Conservation (phyloP, 2,329 filamentous ascomycete species). For the Phialophora verrucosa region DNA sequence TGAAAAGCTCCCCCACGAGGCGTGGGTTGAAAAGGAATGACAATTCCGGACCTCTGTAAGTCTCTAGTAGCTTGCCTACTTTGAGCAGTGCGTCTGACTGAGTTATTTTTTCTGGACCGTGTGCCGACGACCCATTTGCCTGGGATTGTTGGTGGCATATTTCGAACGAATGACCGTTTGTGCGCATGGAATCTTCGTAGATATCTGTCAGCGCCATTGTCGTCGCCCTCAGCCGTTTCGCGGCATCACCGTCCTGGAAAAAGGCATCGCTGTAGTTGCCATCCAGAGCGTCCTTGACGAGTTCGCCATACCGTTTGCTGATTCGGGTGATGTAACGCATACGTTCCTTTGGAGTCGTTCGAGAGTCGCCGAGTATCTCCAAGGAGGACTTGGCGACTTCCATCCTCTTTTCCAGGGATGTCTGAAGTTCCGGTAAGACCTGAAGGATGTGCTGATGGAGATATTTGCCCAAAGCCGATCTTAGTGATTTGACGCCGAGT, state of each 20-base stretch:
- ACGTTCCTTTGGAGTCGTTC: conserved; percentile 36
- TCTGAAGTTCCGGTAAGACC: conserved; percentile 32
- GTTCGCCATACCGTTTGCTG: conserved; percentile 33
- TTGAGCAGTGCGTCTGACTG: conserved; percentile 19
- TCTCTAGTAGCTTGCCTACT: conserved; percentile 25
- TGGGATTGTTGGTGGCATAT: conserved; percentile 7
- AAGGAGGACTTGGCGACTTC: conserved; percentile 28
- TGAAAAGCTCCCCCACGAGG: conserved; percentile 28
- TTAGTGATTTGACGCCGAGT: conserved; percentile 43
- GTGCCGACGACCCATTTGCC: background rate
- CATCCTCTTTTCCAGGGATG: conserved; percentile 31
- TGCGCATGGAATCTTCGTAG: conserved; percentile 38
- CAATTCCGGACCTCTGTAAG: conserved; percentile 27
- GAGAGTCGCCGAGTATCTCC: conserved; percentile 40
- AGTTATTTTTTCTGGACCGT: conserved; percentile 13
- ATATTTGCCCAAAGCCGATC: conserved; percentile 41
- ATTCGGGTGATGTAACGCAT: conserved; percentile 37
- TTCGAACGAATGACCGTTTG: conserved; percentile 37
- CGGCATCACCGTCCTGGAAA: conserved; percentile 28
- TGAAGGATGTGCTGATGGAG: conserved; percentile 43
- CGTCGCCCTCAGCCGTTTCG: conserved; percentile 37
- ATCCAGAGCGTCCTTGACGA: conserved; percentile 30
- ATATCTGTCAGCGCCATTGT: conserved; percentile 38
- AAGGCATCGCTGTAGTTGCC: conserved; percentile 40
- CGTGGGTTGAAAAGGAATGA: conserved; percentile 27